Percentiles rank a stretch among this genome's conserved stretches.
phyloP scores from a whole-genome alignment of 352 stramenopile species.

The Pythium coloratum region DNA sequence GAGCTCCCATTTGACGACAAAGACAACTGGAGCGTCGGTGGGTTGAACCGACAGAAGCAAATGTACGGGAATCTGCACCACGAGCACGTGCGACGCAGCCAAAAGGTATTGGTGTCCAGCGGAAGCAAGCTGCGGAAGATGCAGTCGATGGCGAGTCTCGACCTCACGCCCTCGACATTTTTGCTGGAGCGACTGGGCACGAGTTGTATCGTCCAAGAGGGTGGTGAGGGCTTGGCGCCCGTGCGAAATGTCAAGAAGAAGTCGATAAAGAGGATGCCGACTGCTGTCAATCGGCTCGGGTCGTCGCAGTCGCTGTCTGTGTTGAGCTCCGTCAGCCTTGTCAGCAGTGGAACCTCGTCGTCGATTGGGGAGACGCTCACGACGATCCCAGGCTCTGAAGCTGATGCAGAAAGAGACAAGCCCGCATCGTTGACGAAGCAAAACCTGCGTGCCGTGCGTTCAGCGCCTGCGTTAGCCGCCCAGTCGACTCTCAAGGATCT shows the following conservation, averaged over 20 bases:
- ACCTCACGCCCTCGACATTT: constrained; percentile 66
- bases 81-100: constrained; percentile 58
- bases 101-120: constrained; percentile 43
- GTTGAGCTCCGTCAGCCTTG: constrained; percentile 1
- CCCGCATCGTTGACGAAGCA: not conserved
- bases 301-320: constrained; percentile 14
- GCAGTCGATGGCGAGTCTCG: constrained; percentile 42
- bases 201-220: constrained; percentile 51
- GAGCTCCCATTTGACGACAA: constrained; percentile 70
- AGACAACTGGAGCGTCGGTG: constrained; percentile 78
- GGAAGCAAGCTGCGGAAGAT: constrained; percentile 35
- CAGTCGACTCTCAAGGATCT: constrained; percentile 39
- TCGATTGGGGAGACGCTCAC: not conserved
- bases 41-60: constrained; percentile 69
- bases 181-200: constrained; percentile 61
- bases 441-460: constrained; percentile 11
- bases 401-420: not conserved
- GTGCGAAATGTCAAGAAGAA: constrained; percentile 21
- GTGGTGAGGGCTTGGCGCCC: not conserved
- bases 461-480: constrained; percentile 6
- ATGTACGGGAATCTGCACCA: constrained; percentile 76
- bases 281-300: not conserved
- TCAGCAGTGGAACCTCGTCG: constrained; percentile 1
- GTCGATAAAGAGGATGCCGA: constrained; percentile 13
- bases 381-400: not conserved